Percentiles rank a stretch among this genome's conserved stretches.
phyloP scores from a whole-genome alignment of 805 yeast species.

The Metschnikowia hibisci region DNA sequence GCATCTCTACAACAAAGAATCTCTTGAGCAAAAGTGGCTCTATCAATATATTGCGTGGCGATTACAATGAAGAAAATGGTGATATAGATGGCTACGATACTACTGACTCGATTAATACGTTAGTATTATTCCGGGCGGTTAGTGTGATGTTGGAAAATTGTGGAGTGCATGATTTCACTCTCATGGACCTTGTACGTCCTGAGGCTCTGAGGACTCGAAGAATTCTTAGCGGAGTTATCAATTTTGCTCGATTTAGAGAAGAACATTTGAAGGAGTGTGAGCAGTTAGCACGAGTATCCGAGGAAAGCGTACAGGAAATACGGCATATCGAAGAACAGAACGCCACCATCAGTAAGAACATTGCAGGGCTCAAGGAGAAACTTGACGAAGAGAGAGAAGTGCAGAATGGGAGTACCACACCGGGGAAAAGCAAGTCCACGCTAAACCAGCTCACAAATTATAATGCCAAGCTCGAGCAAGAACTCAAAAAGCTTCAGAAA shows the following conservation, averaged over 20 bases:
- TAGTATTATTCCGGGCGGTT: constrained; percentile 58
- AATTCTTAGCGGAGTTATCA: constrained; percentile 75
- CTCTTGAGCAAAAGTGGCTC: constrained; percentile 13
- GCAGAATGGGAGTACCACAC: constrained; percentile 27
- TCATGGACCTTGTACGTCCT: constrained; percentile 73
- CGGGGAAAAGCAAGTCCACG: constrained; percentile 29
- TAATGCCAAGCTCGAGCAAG: constrained; percentile 55
- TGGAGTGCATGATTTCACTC: constrained; percentile 73
- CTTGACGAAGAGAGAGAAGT: constrained; percentile 36
- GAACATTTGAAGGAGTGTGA: constrained; percentile 70
- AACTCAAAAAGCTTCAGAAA: constrained; percentile 56
- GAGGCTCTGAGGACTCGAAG: constrained; percentile 64
- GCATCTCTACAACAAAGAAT: constrained; percentile 19
- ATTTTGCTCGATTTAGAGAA: constrained; percentile 81
- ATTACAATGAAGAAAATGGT: constrained; percentile 5
- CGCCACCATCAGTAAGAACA: constrained; percentile 10
- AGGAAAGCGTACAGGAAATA: constrained; percentile 40
- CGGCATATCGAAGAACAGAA: constrained; percentile 30
- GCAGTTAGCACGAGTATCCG: constrained; percentile 52
- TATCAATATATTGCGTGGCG: constrained; percentile 3
- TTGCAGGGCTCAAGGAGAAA: constrained; percentile 7
- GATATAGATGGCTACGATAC: constrained; percentile 26
- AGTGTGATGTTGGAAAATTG: constrained; percentile 62
- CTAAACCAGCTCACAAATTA: constrained; percentile 40
- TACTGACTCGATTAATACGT: constrained; percentile 32